Evolutionary conservation across 192 early-diverging fungal species (phyloP).

Genomic region (Lunasporangiospora selenospora): DNA sequence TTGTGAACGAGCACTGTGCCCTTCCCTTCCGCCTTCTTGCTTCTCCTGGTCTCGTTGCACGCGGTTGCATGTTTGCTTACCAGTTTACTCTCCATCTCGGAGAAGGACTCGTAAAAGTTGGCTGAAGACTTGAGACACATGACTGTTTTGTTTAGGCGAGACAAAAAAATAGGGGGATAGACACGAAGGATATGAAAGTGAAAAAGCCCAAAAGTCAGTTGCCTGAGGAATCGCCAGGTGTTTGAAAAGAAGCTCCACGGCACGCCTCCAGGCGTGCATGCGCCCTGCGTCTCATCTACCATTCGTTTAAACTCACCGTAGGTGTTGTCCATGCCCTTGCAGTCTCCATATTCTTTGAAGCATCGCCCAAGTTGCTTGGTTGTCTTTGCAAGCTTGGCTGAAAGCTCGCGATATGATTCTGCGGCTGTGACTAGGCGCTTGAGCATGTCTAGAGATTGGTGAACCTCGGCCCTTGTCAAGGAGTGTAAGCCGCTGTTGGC

Average conservation of each 20-base stretch:
- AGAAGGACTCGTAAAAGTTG: slow-evolving; percentile 52
- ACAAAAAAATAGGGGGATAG: slow-evolving; percentile 8
- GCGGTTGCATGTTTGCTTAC: too few relatives aligned
- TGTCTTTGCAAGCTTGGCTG: slow-evolving; percentile 40
- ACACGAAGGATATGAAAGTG: background rate
- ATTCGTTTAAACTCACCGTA: slow-evolving; percentile 33
- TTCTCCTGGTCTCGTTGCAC: too few relatives aligned
- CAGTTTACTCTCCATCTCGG: slow-evolving; percentile 49
- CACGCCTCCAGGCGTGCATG: too few relatives aligned
- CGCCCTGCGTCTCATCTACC: too few relatives aligned
- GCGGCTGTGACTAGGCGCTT: slow-evolving; percentile 49
- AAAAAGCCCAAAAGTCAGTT: too few relatives aligned
- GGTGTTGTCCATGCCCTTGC: slow-evolving; percentile 50
- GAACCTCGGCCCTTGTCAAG: slow-evolving; percentile 28
- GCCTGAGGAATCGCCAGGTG: too few relatives aligned
- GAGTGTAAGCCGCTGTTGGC: background rate
- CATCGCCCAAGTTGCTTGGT: slow-evolving; percentile 44
- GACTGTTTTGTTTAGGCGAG: slow-evolving; percentile 6
- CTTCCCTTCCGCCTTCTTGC: too few relatives aligned
- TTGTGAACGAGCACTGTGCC: too few relatives aligned
- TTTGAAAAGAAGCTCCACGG: too few relatives aligned
- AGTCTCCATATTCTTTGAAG: slow-evolving; percentile 51
- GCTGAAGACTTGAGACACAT: slow-evolving; percentile 55
- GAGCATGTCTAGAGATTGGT: slow-evolving; percentile 37
- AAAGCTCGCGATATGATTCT: slow-evolving; percentile 48